These are phyloP conservation scores for Carnegiea gigantea DNA, from an alignment of 179 eudicot genomes.

Conservation along the genomic window DNA sequence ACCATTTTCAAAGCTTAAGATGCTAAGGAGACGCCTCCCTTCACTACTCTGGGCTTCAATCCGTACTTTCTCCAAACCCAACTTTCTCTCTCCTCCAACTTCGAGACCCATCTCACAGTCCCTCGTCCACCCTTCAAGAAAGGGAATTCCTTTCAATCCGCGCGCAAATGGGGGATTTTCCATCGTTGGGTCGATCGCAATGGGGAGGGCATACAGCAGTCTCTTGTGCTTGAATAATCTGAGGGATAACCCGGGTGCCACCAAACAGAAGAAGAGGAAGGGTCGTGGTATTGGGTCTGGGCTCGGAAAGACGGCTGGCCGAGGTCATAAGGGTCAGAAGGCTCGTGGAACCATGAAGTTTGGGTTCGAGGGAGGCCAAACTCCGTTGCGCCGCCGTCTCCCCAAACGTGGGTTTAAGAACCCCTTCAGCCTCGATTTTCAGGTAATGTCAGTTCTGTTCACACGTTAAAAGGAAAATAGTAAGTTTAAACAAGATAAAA, in stretches of 20 bases:
- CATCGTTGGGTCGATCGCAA: conserved; percentile 15
- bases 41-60: conserved; percentile 32
- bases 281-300: conserved; percentile 99
- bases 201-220: conserved; percentile 52
- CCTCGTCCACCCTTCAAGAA: neutral
- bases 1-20: conserved; percentile 12
- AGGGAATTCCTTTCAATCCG: neutral
- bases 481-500: too few relatives aligned
- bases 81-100: neutral
- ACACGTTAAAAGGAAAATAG: too few relatives aligned
- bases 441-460: conserved; percentile 38
- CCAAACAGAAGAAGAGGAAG: conserved; percentile 84
- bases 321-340: conserved; percentile 98
- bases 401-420: conserved; percentile 91
- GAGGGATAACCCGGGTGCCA: conserved; percentile 80
- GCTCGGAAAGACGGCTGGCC: conserved; percentile 91
- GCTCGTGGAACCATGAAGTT: conserved; percentile 85
- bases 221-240: conserved; percentile 72
- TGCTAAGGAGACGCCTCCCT: conserved; percentile 42
- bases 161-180: conserved; percentile 9
- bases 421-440: conserved; percentile 79
- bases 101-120: neutral
- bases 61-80: conserved; percentile 25
- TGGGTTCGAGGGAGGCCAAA: conserved; percentile 98
- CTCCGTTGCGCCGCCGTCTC: conserved; percentile 69